phyloP scores from a whole-genome alignment of 179 eudicot genomes.

The Dionaea muscipula region DNA sequence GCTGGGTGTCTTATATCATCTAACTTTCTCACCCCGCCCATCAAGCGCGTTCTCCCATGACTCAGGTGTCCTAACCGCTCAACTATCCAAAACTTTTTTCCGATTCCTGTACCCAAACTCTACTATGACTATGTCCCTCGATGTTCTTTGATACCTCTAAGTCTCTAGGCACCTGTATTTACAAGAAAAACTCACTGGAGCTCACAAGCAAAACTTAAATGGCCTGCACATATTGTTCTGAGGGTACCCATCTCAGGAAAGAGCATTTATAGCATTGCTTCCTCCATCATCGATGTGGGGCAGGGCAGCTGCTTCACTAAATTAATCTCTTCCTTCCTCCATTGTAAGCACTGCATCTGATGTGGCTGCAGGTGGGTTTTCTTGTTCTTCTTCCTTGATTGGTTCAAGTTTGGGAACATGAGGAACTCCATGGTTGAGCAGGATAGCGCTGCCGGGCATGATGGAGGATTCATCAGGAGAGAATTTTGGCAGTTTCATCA shows the following conservation, averaged over 20 bases:
- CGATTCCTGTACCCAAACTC: neutral
- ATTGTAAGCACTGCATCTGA: neutral
- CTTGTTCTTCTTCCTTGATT: slow-evolving; percentile 6
- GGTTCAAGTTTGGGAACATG: slow-evolving; percentile 16
- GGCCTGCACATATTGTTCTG: slow-evolving; percentile 14
- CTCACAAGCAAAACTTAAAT: slow-evolving; percentile 4
- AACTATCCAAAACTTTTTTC: neutral
- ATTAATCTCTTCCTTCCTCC: neutral
- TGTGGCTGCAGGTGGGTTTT: slow-evolving; percentile 2
- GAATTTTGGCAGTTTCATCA: neutral
- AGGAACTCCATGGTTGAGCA: slow-evolving; percentile 7
- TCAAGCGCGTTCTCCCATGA: too few species aligned
- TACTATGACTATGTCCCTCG: neutral
- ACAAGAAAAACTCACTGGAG: neutral
- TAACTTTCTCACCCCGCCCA: too few species aligned
- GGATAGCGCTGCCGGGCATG: neutral
- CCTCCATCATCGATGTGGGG: slow-evolving; percentile 1
- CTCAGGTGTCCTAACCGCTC: too few species aligned
- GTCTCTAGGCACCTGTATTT: neutral
- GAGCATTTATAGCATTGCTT: neutral
- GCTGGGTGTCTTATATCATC: too few species aligned
- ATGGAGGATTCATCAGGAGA: slow-evolving; percentile 1
- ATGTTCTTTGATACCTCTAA: neutral
- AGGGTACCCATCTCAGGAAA: slow-evolving; percentile 10
- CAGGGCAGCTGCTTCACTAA: neutral